A percentile compares a stretch with the other conserved stretches of the same genome.
These are phyloP conservation scores for Tylopilus subfusipes DNA, from an alignment of 768 basidiomycete genomes.

Conservation along the genomic window DNA sequence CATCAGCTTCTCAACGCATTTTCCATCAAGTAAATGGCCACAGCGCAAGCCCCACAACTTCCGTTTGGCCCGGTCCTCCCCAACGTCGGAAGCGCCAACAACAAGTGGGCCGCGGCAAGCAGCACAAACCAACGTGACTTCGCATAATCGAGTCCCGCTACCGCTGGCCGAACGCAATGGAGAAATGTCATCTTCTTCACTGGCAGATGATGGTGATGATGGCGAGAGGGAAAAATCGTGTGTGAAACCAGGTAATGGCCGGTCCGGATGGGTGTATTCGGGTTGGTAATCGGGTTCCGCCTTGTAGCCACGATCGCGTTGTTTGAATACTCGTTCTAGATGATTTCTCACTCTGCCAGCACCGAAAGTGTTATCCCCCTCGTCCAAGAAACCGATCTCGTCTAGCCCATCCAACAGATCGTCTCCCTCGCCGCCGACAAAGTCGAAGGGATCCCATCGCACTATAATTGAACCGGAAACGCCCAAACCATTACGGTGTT, in stretches of 20 bases:
- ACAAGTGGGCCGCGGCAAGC: conserved; percentile 63
- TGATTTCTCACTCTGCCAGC: conserved; percentile 17
- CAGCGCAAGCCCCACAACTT: conserved; percentile 72
- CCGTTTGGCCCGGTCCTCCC: conserved; percentile 41
- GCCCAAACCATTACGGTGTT: conserved; percentile 20
- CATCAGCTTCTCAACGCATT: conserved; percentile 61
- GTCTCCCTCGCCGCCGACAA: conserved; percentile 12
- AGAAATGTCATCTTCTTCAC: conserved; percentile 45
- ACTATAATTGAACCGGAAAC: conserved; percentile 27
- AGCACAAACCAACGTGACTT: conserved; percentile 60
- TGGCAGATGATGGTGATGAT: conserved; percentile 25
- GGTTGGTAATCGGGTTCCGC: conserved; percentile 46
- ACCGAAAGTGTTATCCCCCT: conserved; percentile 7
- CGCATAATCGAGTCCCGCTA: conserved; percentile 27
- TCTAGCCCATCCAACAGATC: conserved; percentile 15
- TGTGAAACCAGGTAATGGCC: conserved; percentile 59
- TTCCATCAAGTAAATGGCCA: conserved; percentile 77
- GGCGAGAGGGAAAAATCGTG: conserved; percentile 54
- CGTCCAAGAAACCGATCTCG: conserved; percentile 17
- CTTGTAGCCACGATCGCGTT: conserved; percentile 10
- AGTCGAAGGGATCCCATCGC: conserved; percentile 30
- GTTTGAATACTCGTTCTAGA: conserved; percentile 25
- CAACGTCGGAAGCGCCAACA: conserved; percentile 47
- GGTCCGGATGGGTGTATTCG: conserved; percentile 62
- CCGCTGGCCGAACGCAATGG: conserved; percentile 20